Conservation (phyloP, 2,329 filamentous ascomycete species). For the Hypocreales sp. region DNA sequence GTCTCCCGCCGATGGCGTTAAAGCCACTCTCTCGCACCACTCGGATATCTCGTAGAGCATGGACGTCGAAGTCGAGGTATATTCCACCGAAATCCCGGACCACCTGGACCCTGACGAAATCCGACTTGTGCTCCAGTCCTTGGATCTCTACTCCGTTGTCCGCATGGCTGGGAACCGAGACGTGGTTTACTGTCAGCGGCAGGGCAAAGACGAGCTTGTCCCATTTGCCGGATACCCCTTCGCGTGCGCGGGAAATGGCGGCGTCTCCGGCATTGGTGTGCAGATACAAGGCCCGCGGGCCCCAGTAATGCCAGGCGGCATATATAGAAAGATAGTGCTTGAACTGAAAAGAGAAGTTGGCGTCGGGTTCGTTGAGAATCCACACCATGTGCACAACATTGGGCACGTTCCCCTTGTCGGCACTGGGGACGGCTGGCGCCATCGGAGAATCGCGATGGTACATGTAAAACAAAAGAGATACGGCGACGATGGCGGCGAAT, state of each 20-base stretch:
- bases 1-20: constrained; percentile 6
- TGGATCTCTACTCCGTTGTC: neutral
- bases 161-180: too few species aligned
- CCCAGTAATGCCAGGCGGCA: constrained; percentile 7
- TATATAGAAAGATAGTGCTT: constrained; percentile 11
- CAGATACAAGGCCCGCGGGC: constrained; percentile 9
- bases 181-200: constrained; percentile 5
- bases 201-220: constrained; percentile 8
- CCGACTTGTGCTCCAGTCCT: constrained; percentile 7
- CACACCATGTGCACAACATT: too few species aligned
- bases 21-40: constrained; percentile 6
- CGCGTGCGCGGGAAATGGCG: neutral
- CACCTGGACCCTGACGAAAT: constrained; percentile 9
- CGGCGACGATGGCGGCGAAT: too few species aligned
- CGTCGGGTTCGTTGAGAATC: too few species aligned
- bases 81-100: constrained; percentile 7
- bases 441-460: too few species aligned
- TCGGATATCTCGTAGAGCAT: constrained; percentile 6
- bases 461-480: too few species aligned
- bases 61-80: constrained; percentile 10
- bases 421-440: too few species aligned
- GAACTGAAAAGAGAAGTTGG: constrained; percentile 9
- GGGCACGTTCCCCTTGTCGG: too few species aligned
- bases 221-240: constrained; percentile 7
- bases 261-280: constrained; percentile 9